Percentiles rank a stretch among this genome's conserved stretches.
These are phyloP conservation scores for Coniophora puteana DNA, from an alignment of 1,284 basidiomycete genomes.

Conservation along the genomic window DNA sequence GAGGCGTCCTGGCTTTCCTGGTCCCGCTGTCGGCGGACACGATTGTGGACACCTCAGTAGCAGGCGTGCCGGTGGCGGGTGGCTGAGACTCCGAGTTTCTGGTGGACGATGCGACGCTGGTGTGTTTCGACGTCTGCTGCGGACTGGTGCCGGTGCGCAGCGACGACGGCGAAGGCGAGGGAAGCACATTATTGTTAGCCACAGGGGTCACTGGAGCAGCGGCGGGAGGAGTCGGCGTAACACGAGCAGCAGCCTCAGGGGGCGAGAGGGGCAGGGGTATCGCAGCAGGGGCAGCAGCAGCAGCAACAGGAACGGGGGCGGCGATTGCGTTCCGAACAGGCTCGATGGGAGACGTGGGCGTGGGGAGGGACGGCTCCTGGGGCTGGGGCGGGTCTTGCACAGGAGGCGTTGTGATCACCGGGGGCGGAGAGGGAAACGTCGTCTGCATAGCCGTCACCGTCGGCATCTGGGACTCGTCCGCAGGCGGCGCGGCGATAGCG, in stretches of 20 bases:
- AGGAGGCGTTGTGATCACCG: too few relatives aligned
- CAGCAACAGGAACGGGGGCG: constrained; percentile 20
- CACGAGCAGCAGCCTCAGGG: constrained; percentile 14
- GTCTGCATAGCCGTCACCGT: constrained; percentile 41
- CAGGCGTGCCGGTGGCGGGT: constrained; percentile 4
- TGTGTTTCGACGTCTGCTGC: constrained; percentile 32
- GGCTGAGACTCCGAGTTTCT: constrained; percentile 13
- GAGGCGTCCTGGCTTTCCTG: constrained; percentile 38
- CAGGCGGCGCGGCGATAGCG: too few relatives aligned
- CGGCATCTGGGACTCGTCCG: constrained; percentile 32
- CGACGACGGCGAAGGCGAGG: constrained; percentile 39
- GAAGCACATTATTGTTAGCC: constrained; percentile 22
- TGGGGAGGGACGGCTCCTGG: constrained; percentile 3
- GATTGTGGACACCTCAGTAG: not conserved
- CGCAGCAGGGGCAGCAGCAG: constrained; percentile 12
- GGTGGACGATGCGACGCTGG: constrained; percentile 25
- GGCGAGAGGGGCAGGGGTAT: constrained; percentile 13
- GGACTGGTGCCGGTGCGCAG: constrained; percentile 20
- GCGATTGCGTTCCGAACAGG: constrained; percentile 12
- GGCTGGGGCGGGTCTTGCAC: not conserved
- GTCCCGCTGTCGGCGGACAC: constrained; percentile 10
- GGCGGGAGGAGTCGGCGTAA: constrained; percentile 16
- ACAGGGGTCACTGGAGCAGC: constrained; percentile 13
- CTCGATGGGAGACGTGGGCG: constrained; percentile 17
- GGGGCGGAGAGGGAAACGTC: constrained; percentile 39